phyloP scores from a whole-genome alignment of 805 yeast species.

The Jamesozyma hellenica region DNA sequence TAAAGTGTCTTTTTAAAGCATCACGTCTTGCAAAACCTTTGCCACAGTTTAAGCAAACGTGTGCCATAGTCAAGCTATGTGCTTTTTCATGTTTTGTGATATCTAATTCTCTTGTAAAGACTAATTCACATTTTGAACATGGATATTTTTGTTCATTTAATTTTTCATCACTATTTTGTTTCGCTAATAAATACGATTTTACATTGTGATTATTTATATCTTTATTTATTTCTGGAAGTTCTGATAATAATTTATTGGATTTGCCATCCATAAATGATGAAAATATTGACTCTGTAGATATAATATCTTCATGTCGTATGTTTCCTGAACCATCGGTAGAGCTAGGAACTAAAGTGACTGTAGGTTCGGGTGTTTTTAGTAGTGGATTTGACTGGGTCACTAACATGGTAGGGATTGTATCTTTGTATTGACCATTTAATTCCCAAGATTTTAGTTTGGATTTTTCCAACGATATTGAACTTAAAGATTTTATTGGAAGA shows the following conservation, averaged over 20 bases:
- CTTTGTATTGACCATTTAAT: too few relatives aligned
- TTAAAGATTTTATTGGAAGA: too few relatives aligned
- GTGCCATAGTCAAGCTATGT: conserved; percentile 60
- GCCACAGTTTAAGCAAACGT: conserved; percentile 65
- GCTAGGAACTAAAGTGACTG: conserved; percentile 1
- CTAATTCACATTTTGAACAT: conserved; percentile 51
- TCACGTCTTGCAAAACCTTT: conserved; percentile 80
- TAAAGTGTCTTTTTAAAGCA: conserved; percentile 66
- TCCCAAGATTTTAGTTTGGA: too few relatives aligned
- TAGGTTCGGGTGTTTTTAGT: neutral
- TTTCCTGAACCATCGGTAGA: neutral
- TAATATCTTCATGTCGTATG: conserved; percentile 2
- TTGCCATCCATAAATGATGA: conserved; percentile 4
- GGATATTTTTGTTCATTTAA: conserved; percentile 33
- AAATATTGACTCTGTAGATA: conserved; percentile 4
- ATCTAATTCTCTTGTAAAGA: conserved; percentile 60
- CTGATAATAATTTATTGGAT: neutral
- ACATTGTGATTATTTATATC: neutral
- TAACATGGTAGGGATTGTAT: neutral
- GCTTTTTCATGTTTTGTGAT: conserved; percentile 68
- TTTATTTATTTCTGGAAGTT: neutral
- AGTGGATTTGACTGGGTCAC: neutral
- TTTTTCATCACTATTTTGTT: neutral
- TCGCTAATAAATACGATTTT: conserved; percentile 36
- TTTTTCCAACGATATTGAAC: too few relatives aligned